These are phyloP conservation scores for Quercus ilex DNA, from an alignment of 306 rosid species.

Conservation along the genomic window DNA sequence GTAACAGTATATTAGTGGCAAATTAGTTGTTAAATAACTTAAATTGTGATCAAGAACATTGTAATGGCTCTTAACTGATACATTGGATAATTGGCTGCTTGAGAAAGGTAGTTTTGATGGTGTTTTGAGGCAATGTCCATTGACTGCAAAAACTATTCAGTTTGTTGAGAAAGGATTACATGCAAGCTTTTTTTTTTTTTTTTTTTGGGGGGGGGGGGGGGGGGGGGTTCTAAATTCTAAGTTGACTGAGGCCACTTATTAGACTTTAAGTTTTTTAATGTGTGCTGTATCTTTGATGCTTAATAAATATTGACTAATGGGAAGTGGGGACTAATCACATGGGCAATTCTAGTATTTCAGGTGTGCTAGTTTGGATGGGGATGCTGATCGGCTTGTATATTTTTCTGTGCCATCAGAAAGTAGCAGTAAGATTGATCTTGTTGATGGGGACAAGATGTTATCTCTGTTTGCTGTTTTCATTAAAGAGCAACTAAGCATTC, in stretches of 20 bases:
- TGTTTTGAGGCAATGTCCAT: neutral
- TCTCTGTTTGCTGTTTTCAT: slow-evolving; percentile 76
- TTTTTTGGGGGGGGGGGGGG: neutral
- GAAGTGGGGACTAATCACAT: slow-evolving; percentile 15
- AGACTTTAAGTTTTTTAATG: too few species aligned
- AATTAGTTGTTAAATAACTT: too few species aligned
- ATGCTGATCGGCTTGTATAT: slow-evolving; percentile 93
- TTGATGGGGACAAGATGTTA: slow-evolving; percentile 92
- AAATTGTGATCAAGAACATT: too few species aligned
- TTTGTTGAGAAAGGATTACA: neutral
- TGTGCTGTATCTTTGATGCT: neutral
- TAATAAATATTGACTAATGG: neutral
- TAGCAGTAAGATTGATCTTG: slow-evolving; percentile 56
- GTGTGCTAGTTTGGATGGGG: slow-evolving; percentile 98
- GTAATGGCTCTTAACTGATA: too few species aligned
- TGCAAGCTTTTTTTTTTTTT: neutral
- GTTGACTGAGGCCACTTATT: too few species aligned
- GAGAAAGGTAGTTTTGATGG: neutral
- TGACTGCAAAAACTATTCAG: neutral
- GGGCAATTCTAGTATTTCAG: slow-evolving; percentile 66
- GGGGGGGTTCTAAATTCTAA: neutral
- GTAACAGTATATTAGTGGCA: too few species aligned
- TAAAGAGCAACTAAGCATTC: slow-evolving; percentile 68
- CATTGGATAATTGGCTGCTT: neutral
- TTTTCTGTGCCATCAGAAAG: slow-evolving; percentile 55